phyloP scores from a whole-genome alignment of 169 alveolate species.

The Plasmodium inui region DNA sequence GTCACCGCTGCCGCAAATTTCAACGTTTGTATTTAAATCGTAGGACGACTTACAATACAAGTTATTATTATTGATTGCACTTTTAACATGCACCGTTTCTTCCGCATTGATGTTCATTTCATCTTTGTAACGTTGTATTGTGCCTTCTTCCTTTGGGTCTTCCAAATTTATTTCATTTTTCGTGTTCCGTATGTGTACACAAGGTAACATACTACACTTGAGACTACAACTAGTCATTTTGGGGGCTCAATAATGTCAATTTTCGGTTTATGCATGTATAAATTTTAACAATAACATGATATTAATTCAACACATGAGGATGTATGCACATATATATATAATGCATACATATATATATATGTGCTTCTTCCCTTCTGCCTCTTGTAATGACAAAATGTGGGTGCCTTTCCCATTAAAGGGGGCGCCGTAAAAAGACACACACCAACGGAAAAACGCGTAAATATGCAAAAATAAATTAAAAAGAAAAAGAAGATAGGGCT shows the following conservation, averaged over 20 bases:
- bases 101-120: not conserved
- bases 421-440: not conserved
- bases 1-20: not conserved
- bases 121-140: conserved; percentile 6
- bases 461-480: conserved; percentile 10
- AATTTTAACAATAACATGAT: conserved; percentile 44
- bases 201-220: conserved; percentile 66
- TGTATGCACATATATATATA: not conserved
- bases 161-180: conserved; percentile 32
- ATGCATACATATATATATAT: no score
- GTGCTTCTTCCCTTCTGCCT: not conserved
- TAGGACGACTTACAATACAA: not conserved
- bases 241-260: conserved; percentile 18
- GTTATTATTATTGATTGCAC: conserved; percentile 18
- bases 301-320: not conserved
- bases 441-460: not conserved
- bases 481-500: conserved; percentile 17
- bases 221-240: conserved; percentile 71
- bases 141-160: conserved; percentile 26
- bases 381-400: not conserved
- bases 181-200: conserved; percentile 47
- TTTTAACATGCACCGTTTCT: conserved; percentile 6
- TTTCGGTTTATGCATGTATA: conserved; percentile 6
- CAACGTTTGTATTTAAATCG: conserved; percentile 10
- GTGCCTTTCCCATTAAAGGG: conserved; percentile 15